Conservation (phyloP, 345 rosid genomes). For the Eucalyptus tenuipes region DNA sequence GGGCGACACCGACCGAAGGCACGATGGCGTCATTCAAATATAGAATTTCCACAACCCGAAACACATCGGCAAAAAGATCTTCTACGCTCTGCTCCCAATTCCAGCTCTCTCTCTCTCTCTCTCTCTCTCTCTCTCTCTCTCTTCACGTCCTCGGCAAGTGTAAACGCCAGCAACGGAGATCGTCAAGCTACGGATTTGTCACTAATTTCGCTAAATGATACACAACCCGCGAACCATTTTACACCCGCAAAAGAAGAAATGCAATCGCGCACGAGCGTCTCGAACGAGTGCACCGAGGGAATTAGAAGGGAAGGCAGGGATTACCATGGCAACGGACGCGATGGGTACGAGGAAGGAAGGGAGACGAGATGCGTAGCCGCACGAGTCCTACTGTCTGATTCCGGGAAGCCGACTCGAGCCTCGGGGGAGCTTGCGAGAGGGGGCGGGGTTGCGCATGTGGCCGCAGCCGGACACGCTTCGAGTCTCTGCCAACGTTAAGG, state of each 20-base stretch:
- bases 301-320: neutral
- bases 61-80: neutral
- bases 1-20: neutral
- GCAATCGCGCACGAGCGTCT: neutral
- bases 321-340: neutral
- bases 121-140: neutral
- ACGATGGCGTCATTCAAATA: neutral
- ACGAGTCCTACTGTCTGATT: neutral
- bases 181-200: neutral
- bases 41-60: neutral
- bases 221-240: neutral
- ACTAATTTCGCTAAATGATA: neutral
- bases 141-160: neutral
- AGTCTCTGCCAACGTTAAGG: no score
- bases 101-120: no score
- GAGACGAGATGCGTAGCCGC: neutral
- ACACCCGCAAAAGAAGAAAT: neutral
- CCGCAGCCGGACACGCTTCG: neutral
- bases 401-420: neutral
- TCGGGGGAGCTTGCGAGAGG: neutral
- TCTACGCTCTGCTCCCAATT: neutral
- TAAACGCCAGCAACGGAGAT: neutral
- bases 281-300: neutral
- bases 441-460: neutral
- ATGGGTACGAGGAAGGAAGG: neutral